Conservation (phyloP, 352 stramenopile species). For the Phytophthora idaei region DNA sequence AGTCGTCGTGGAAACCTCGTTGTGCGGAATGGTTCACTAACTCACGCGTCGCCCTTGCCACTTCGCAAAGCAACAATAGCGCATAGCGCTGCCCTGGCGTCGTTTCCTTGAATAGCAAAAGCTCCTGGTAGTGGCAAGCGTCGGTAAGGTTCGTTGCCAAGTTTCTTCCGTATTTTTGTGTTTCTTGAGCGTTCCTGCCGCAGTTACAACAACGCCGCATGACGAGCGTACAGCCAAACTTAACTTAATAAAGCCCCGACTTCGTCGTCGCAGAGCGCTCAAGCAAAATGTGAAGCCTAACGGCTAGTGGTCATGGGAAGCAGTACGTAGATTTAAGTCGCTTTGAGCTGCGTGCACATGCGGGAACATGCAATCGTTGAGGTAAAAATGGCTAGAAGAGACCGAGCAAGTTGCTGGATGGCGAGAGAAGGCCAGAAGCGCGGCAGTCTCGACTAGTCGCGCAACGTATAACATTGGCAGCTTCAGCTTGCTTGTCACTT, state of each 20-base stretch:
- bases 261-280: conserved; percentile 1
- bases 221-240: not conserved
- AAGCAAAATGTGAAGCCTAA: not conserved
- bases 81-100: not conserved
- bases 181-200: conserved; percentile 14
- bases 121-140: conserved; percentile 11
- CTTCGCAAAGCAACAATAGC: conserved; percentile 29
- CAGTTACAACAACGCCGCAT: conserved; percentile 11
- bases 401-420: not conserved
- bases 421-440: too few species aligned
- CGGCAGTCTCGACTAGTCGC: not conserved
- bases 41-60: conserved; percentile 16
- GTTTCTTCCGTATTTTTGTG: conserved; percentile 31
- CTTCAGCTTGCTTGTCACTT: conserved; percentile 13
- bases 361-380: not conserved
- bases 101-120: conserved; percentile 29
- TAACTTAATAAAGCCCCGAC: not conserved
- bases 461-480: not conserved
- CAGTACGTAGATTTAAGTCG: not conserved
- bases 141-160: conserved; percentile 19
- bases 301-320: not conserved
- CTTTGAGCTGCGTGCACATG: not conserved
- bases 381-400: not conserved
- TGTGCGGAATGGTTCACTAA: conserved; percentile 10
- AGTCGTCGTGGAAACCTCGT: conserved; percentile 13